Evolutionary conservation across 2,329 filamentous ascomycete genomes (phyloP).

Genomic region (Nothomitra cinnamomea): DNA sequence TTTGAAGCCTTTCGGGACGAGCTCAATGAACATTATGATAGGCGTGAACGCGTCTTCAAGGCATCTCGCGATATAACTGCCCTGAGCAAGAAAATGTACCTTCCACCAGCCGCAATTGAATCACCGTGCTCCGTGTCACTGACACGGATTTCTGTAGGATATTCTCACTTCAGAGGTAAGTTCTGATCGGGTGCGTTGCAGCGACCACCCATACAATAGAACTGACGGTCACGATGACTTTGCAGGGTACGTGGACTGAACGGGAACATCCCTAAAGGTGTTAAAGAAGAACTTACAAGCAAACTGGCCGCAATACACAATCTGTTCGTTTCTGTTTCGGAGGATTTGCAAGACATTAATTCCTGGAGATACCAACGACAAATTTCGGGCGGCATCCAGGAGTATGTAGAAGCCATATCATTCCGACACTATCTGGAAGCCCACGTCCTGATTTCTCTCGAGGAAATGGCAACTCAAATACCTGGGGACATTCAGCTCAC

Average conservation of each 20-base stretch:
- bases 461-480: constrained; percentile 34
- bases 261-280: constrained; percentile 42
- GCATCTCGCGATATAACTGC: constrained; percentile 84
- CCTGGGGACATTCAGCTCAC: constrained; percentile 45
- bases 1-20: constrained; percentile 77
- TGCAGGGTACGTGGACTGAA: constrained; percentile 24
- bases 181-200: not conserved
- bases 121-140: constrained; percentile 4
- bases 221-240: not conserved
- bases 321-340: constrained; percentile 48
- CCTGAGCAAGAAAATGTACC: constrained; percentile 89
- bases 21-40: constrained; percentile 86
- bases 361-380: constrained; percentile 65
- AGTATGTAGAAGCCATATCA: constrained; percentile 81
- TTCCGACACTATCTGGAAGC: constrained; percentile 76
- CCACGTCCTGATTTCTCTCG: constrained; percentile 54
- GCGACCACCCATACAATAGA: not conserved
- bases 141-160: constrained; percentile 37
- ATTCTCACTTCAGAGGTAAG: constrained; percentile 65
- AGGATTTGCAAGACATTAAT: constrained; percentile 64
- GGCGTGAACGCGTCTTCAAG: constrained; percentile 79
- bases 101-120: not conserved
- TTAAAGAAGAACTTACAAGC: constrained; percentile 50
- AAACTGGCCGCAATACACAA: constrained; percentile 54
- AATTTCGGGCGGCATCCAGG: constrained; percentile 69